Base-by-base conservation (phyloP, 169 alveolate genomes). In the Besnoitia besnoiti region DNA sequence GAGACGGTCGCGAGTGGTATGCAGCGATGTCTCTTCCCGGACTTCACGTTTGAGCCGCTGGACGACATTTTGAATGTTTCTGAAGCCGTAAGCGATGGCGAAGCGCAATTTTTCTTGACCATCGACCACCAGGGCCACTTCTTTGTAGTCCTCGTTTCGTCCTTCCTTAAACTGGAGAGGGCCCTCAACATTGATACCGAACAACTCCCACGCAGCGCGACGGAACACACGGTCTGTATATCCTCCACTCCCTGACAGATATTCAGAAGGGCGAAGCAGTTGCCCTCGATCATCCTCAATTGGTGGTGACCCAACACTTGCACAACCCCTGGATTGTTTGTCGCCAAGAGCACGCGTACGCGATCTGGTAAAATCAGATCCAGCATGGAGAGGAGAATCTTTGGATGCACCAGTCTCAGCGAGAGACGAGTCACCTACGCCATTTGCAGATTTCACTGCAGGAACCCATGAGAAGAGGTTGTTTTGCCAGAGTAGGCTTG, bases 61-160 rank as follows among this genome's bases (percentile, higher is more conserved):
- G 14, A 73, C 44, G 35, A 92, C 90, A 67, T 85, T 85, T 73
- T 85, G 94, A 16, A 92, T 85, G 61, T 92, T 92, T 21, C 92
- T 14, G 49, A 92, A 92, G 24, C 94, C 94, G 61, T 92, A 92
- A 30, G 94, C 92, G 40, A 88, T 24, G 3, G 90, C 90, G 49
- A 75, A 42, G 4, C 94, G 76, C 79, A 90, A 46, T 21, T 44
- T 47, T 3, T 42, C 90, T 24, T 47, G 42, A 10, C 94, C 94
- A 33, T 90, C 94, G 19, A 90, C 84, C 0, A 40, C 89, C 37
- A 90, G 89, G 16, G 79, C 42, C 79, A 75, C 93, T 40, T 90
- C 93, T 42, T 79, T 90, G 44, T 35, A 77, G 42, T 79, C 94
- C 62, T 77, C 76, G 37, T 90, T 90, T 42, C 87, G 44, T 0